phyloP scores from a whole-genome alignment of 2,329 filamentous ascomycete genomes.

The Fusarium fujikuroi region DNA sequence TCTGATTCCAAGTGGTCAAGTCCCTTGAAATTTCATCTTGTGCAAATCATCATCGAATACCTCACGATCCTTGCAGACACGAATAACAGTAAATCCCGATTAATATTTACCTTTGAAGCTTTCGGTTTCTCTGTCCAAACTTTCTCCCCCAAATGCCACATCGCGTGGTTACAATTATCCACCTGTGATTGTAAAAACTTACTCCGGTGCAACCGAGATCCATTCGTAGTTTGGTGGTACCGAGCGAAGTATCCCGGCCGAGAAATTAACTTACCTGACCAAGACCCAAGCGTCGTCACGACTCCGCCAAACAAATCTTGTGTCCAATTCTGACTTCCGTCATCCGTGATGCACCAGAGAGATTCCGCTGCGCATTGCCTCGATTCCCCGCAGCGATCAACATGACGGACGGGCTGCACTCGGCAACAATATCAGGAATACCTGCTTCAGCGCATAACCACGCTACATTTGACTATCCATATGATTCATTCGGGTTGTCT shows the following conservation, averaged over 20 bases:
- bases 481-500: not conserved
- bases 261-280: not conserved
- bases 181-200: not conserved
- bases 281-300: slow-evolving; percentile 6
- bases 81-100: not conserved
- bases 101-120: not conserved
- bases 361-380: slow-evolving; percentile 12
- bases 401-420: not conserved
- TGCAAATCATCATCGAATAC: slow-evolving; percentile 1
- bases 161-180: not conserved
- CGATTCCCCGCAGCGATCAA: slow-evolving; percentile 5
- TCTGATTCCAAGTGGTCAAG: not conserved
- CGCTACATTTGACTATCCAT: not conserved
- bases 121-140: not conserved
- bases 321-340: slow-evolving; percentile 6
- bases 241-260: not conserved
- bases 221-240: not conserved
- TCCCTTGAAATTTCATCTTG: not conserved
- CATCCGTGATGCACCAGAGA: slow-evolving; percentile 5
- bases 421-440: slow-evolving; percentile 15
- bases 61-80: not conserved
- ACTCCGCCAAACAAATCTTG: slow-evolving; percentile 21
- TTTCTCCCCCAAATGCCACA: not conserved
- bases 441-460: slow-evolving; percentile 3
- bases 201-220: slow-evolving; percentile 19